phyloP scores from a whole-genome alignment of 805 yeast species.

The Metschnikowia lunata region DNA sequence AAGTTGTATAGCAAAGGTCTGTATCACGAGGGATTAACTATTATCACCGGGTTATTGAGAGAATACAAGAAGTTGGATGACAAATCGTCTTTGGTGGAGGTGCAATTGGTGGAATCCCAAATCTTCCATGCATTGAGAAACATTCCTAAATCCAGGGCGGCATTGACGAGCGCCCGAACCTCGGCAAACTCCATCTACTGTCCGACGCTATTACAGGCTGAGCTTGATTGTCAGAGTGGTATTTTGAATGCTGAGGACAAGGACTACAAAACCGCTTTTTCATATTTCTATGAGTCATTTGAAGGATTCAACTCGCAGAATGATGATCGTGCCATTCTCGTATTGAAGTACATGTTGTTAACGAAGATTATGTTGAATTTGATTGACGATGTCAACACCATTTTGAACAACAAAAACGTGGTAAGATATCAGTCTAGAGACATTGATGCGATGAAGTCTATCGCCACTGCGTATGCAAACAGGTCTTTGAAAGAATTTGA shows the following conservation, averaged over 20 bases:
- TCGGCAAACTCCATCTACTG: conserved; percentile 96
- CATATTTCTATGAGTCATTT: conserved; percentile 92
- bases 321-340: conserved; percentile 58
- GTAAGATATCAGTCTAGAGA: conserved; percentile 74
- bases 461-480: conserved; percentile 83
- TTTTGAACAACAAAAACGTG: conserved; percentile 65
- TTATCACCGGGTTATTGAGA: conserved; percentile 65
- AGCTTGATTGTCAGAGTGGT: conserved; percentile 92
- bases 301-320: conserved; percentile 80
- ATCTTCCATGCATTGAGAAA: conserved; percentile 90
- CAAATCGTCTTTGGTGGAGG: conserved; percentile 91
- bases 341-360: conserved; percentile 86
- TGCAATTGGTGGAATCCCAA: conserved; percentile 85
- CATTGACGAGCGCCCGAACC: conserved; percentile 91
- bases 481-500: conserved; percentile 91
- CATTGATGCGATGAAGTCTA: conserved; percentile 93
- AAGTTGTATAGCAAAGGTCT: conserved; percentile 62
- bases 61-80: conserved; percentile 95
- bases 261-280: conserved; percentile 93
- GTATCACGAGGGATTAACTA: conserved; percentile 65
- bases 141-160: conserved; percentile 84
- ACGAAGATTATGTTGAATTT: conserved; percentile 90
- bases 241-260: conserved; percentile 93
- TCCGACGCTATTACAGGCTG: conserved; percentile 91
- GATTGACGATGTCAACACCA: conserved; percentile 77